Evolutionary conservation across 1,139 yeast genomes (phyloP).

Genomic region (Magnusiomyces ingens): DNA sequence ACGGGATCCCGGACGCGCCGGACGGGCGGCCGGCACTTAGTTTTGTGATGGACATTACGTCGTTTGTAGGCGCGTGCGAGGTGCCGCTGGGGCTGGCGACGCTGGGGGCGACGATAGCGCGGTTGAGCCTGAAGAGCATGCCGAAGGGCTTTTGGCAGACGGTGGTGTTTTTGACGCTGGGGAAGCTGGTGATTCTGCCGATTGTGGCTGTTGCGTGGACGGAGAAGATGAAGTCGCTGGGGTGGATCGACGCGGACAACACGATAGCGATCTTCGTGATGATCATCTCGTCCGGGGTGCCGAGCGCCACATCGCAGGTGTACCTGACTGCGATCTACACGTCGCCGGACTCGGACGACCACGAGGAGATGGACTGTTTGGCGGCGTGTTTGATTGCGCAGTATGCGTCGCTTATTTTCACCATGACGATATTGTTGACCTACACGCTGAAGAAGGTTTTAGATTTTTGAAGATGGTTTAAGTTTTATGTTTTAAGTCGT

Average conservation of each 20-base stretch:
- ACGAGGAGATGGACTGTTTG: conserved; percentile 78
- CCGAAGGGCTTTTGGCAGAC: conserved; percentile 70
- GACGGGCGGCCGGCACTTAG: conserved; percentile 77
- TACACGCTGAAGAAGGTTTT: conserved; percentile 28
- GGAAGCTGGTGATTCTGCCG: conserved; percentile 51
- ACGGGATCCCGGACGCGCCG: conserved; percentile 60
- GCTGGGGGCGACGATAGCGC: conserved; percentile 79
- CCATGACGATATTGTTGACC: conserved; percentile 47
- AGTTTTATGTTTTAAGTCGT: neutral
- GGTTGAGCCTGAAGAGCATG: conserved; percentile 53
- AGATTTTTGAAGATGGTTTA: neutral
- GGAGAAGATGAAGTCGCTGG: conserved; percentile 40
- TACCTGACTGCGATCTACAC: conserved; percentile 82
- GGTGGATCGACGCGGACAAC: conserved; percentile 41
- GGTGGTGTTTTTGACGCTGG: conserved; percentile 39
- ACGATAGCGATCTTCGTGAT: conserved; percentile 66
- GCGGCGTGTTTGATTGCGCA: conserved; percentile 68
- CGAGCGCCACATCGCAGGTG: conserved; percentile 78
- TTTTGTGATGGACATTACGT: conserved; percentile 70
- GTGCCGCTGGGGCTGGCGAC: conserved; percentile 80
- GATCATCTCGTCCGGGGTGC: conserved; percentile 70
- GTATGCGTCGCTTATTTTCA: conserved; percentile 51
- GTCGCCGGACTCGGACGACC: conserved; percentile 42
- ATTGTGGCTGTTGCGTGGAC: conserved; percentile 56
- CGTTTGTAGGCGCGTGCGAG: conserved; percentile 76